These are phyloP conservation scores for Blakeslea trispora DNA, from an alignment of 371 early-diverging fungal genomes.

Conservation along the genomic window DNA sequence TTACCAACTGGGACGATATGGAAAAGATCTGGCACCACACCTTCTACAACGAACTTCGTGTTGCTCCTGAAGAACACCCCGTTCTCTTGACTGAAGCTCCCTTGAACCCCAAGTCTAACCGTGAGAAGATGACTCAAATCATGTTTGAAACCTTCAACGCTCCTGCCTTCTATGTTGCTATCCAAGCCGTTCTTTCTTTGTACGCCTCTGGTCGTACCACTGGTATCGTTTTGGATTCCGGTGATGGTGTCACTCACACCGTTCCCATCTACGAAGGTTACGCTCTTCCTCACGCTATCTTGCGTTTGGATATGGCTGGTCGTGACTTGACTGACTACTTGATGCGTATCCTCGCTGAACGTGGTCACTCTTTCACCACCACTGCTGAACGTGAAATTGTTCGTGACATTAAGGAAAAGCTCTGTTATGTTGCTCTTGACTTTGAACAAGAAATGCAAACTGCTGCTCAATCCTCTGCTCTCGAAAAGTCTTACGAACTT, in stretches of 20 bases:
- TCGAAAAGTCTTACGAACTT: conserved; percentile 98
- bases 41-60: conserved; percentile 85
- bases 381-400: conserved; percentile 99
- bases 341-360: conserved; percentile 97
- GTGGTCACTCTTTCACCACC: conserved; percentile 98
- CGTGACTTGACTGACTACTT: conserved; percentile 99
- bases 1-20: conserved; percentile 99
- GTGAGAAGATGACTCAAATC: conserved; percentile 99
- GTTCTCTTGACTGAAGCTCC: conserved; percentile 99
- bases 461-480: conserved; percentile 87
- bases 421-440: conserved; percentile 99
- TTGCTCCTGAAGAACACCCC: conserved; percentile 96
- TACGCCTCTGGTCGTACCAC: conserved; percentile 99
- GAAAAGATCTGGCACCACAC: conserved; percentile 99
- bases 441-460: conserved; percentile 99
- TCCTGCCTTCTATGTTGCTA: conserved; percentile 99
- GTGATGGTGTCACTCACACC: conserved; percentile 94
- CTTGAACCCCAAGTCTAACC: conserved; percentile 99
- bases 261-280: conserved; percentile 98
- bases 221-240: conserved; percentile 93
- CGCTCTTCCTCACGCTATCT: conserved; percentile 97
- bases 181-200: conserved; percentile 97
- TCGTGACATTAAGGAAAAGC: conserved; percentile 99
- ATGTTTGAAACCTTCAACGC: conserved; percentile 99
- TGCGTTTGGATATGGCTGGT: conserved; percentile 93